Evolutionary conservation across 2,329 filamentous ascomycete genomes (phyloP), one percentile per base, ranked within the genome.

Genomic region (Rosellinia necatrix): DNA sequence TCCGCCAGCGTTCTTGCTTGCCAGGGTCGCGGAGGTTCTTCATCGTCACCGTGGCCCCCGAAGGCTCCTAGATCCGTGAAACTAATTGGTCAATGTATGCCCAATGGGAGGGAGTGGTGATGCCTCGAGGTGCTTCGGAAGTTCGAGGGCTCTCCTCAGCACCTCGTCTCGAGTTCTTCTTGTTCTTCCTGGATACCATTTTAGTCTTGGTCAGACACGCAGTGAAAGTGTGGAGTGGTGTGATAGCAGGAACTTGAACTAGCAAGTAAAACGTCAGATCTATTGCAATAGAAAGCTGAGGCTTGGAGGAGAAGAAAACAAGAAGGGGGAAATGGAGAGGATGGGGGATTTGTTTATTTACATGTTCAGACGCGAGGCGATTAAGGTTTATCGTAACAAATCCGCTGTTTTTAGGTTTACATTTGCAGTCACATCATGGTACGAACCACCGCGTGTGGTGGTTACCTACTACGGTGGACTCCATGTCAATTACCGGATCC

Each of bases 191-290:
- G 50, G 42, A 53, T 41, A 34, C 50, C 50, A 53, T 53, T 48
- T 53, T 53, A 53, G 50, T 53, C 42, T 53, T 53, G 50, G 50
- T 53, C 27, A 53, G 50, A 53, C 50, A 35, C 50, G 34, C 42
- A 53, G 42, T 53, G 32, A 48, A 35, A 53, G 50, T 41, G 50
- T 53, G 27, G 42, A 47, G 50, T 53, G 50, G 42, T 53, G 50
- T 47, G 42, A 53, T 44, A 52, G 49, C 41, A 32, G 46, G 32
- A 52, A 52, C 49, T 32, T 52, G 49, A 40, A 52, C 49, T 40
- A 52, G 49, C 41, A 52, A 52, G 49, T 52, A 52, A 52, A 52
- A 46, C 41, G 41, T 40, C 41, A 52, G 38, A 40, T 51, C 49
- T 51, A 51, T 51, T 43, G 49, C 30, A 51, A 51, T 51, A 44